Base-by-base conservation (phyloP, 257 asterid genomes). In the Catharanthus roseus region DNA sequence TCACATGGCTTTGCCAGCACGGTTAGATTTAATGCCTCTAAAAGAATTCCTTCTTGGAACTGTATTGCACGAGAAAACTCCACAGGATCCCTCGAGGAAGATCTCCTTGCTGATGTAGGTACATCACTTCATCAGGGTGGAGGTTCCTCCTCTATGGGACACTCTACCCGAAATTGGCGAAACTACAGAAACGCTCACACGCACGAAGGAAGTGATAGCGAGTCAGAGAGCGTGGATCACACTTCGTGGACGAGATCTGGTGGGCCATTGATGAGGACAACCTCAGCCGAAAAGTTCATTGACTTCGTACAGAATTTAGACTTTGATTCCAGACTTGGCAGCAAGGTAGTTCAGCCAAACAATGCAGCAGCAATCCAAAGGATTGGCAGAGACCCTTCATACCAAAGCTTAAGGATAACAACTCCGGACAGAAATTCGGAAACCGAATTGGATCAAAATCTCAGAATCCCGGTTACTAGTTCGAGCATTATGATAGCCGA, bases 201-300 rank as follows among this genome's bases (percentile, higher is more conserved):
- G 0, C 88, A 79, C 24, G 99, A 89, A 10, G 96, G 96, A 13
- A 89, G 96, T 47, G 97, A 91, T 23, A 86, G 96, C 56, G 99
- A 95, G 69, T 82, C 97, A 0, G 99, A 95, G 78, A 79, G 77
- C 36, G 83, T 72, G 0, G 97, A 89, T 55, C 81, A 75, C 65
- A 80, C 57, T 67, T 82, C 96, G 1, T 95, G 99, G 99, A 95
- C 99, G 0, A 83, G 92, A 72, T 83, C 96, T 1, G 99, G 99
- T n/a, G 99, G 99, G 33, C 99, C 97, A 0, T 73, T 95, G 86
- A 95, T 95, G 99, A 86, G 99, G 82, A 91, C 97, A 0, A 88
- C 95, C 47, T 95, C 99, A 0, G 89, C 99, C 0, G 97, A 95
- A 73, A 77, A 81, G 68, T 89, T 95, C 50, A 80, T 95, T 26